Conservation (phyloP, 2,329 filamentous ascomycete species). For the Fusarium sp. region DNA sequence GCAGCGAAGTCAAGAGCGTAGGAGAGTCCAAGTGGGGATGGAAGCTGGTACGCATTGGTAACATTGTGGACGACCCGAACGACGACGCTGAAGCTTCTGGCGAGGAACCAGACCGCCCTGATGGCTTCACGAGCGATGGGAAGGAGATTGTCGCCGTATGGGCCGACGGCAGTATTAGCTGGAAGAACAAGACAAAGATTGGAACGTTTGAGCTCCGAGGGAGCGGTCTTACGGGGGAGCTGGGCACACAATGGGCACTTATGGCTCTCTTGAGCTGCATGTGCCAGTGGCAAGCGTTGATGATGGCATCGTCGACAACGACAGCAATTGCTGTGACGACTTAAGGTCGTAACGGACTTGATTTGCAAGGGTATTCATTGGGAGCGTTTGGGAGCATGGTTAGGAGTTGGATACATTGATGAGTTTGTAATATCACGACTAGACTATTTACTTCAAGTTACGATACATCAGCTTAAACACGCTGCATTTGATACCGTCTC, state of each 20-base stretch:
- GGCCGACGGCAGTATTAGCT: neutral
- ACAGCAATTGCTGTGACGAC: neutral
- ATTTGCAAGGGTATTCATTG: neutral
- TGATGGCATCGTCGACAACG: neutral
- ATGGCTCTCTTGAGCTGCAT: constrained; percentile 36
- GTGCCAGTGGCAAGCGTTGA: constrained; percentile 23
- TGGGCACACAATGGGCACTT: constrained; percentile 25
- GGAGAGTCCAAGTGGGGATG: constrained; percentile 23
- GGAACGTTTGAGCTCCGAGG: constrained; percentile 32
- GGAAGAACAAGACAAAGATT: constrained; percentile 22
- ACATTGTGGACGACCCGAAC: neutral
- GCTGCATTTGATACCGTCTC: neutral
- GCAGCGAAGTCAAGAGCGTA: constrained; percentile 15
- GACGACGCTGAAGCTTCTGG: neutral
- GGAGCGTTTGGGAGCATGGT: neutral
- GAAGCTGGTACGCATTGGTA: constrained; percentile 29
- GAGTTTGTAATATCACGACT: neutral
- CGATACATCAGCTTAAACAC: neutral
- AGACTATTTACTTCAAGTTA: neutral
- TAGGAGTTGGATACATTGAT: neutral
- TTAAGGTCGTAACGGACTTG: neutral
- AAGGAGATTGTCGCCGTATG: constrained; percentile 36
- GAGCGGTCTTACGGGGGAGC: constrained; percentile 29
- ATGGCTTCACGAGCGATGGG: constrained; percentile 29
- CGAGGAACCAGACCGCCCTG: neutral